phyloP scores from a whole-genome alignment of 306 rosid species.

The Vigna angularis region DNA sequence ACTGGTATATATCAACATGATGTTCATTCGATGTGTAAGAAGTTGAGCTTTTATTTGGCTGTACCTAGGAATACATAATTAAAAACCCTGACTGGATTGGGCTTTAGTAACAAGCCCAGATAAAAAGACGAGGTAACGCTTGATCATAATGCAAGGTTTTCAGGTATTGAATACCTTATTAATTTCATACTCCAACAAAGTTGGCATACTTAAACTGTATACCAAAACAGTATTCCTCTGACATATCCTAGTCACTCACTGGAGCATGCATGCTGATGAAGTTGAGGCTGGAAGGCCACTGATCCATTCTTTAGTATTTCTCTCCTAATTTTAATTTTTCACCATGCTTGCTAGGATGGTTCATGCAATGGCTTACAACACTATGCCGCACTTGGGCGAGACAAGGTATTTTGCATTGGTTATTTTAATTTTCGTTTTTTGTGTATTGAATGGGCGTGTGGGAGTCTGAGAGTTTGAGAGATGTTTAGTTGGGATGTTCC shows the following conservation, averaged over 20 bases:
- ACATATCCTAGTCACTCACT: neutral
- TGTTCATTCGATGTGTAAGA: slow-evolving; percentile 23
- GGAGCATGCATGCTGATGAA: slow-evolving; percentile 34
- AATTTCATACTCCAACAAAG: neutral
- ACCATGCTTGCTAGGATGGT: slow-evolving; percentile 78
- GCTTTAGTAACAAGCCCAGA: slow-evolving; percentile 4
- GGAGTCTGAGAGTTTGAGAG: slow-evolving; percentile 10
- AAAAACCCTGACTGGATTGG: neutral
- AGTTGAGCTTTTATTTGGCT: neutral
- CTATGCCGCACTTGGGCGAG: slow-evolving; percentile 99
- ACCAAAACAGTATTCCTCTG: neutral
- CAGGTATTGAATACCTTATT: neutral
- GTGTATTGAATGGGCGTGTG: neutral
- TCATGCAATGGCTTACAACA: slow-evolving; percentile 99
- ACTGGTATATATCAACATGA: neutral
- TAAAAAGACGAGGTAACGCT: neutral
- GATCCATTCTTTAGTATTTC: slow-evolving; percentile 26
- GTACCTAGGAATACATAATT: neutral
- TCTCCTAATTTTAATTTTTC: slow-evolving; percentile 25
- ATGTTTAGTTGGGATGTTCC: slow-evolving; percentile 7
- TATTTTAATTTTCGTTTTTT: neutral
- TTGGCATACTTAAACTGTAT: neutral
- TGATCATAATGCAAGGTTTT: slow-evolving; percentile 10
- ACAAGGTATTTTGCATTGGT: slow-evolving; percentile 64
- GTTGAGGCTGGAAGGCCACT: slow-evolving; percentile 33